A percentile compares a stretch with the other conserved stretches of the same genome.
phyloP scores from a whole-genome alignment of 352 stramenopile species.

The Halophytophthora batemanensis region DNA sequence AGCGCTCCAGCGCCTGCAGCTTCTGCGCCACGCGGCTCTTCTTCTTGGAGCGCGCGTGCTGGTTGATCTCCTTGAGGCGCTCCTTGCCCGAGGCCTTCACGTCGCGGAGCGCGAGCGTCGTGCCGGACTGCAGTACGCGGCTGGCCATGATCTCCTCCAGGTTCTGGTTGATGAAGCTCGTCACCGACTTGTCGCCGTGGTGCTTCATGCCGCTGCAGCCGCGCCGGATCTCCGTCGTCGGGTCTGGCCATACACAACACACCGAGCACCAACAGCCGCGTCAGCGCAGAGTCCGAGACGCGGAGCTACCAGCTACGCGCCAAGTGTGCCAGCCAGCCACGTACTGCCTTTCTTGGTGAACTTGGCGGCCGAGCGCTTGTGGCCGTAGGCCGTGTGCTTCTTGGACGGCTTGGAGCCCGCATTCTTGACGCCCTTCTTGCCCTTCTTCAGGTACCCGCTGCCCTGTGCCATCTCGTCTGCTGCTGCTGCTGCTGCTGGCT shows the following conservation, averaged over 20 bases:
- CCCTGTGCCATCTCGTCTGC: conserved; percentile 68
- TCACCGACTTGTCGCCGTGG: conserved; percentile 70
- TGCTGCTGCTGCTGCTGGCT: no score
- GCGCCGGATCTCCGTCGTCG: conserved; percentile 77
- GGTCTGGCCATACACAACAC: conserved; percentile 35
- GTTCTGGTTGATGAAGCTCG: conserved; percentile 85
- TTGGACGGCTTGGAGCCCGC: conserved; percentile 59
- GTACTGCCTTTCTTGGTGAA: conserved; percentile 88
- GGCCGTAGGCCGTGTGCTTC: conserved; percentile 65
- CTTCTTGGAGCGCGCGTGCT: conserved; percentile 79
- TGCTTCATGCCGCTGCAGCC: conserved; percentile 73
- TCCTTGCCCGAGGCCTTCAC: conserved; percentile 76
- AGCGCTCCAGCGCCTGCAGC: conserved; percentile 65
- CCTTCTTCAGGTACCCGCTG: conserved; percentile 77
- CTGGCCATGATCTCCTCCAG: conserved; percentile 87
- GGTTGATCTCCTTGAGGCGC: conserved; percentile 84
- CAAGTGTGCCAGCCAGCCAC: conserved; percentile 24
- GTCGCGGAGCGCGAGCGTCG: conserved; percentile 54
- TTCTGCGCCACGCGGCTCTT: conserved; percentile 84
- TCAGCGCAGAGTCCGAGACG: not conserved
- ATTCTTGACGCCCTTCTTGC: conserved; percentile 77
- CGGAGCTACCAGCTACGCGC: no score
- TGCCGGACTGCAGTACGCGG: conserved; percentile 71
- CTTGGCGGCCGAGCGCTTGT: conserved; percentile 82
- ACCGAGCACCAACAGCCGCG: not conserved